phyloP scores from a whole-genome alignment of 208 protist species.

The Herpetomonas samuelpessoai region DNA sequence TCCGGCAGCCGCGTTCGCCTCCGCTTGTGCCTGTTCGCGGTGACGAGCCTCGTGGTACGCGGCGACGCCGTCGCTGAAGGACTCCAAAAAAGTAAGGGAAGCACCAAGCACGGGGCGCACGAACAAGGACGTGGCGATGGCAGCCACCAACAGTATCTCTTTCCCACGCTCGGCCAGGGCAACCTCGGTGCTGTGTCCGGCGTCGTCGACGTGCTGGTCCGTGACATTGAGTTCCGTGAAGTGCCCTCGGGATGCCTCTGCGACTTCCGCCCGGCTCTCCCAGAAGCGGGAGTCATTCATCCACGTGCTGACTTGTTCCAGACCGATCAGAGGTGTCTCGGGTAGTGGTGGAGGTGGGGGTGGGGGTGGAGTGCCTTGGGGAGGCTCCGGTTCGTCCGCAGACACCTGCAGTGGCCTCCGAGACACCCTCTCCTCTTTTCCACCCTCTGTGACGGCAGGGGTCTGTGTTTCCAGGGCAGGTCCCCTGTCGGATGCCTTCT shows the following conservation, averaged over 20 bases:
- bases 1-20: neutral
- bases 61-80: slow-evolving; percentile 3
- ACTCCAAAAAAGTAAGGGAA: slow-evolving; percentile 1
- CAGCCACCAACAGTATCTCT: slow-evolving; percentile 8
- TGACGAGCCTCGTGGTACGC: neutral
- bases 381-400: no score
- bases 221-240: neutral
- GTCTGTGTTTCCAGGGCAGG: no score
- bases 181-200: neutral
- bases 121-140: slow-evolving; percentile 1
- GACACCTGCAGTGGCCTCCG: no score
- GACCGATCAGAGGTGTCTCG: neutral
- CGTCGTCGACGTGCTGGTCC: neutral
- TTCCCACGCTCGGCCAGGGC: slow-evolving; percentile 5
- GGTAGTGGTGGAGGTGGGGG: neutral
- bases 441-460: no score
- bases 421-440: no score
- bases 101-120: slow-evolving; percentile 6
- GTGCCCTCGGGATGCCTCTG: neutral
- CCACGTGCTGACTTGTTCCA: neutral
- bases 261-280: neutral
- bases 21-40: neutral
- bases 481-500: no score
- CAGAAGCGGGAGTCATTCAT: neutral
- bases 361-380: no score